phyloP scores from a whole-genome alignment of 352 stramenopile genomes.

The Achlya hypogyna region DNA sequence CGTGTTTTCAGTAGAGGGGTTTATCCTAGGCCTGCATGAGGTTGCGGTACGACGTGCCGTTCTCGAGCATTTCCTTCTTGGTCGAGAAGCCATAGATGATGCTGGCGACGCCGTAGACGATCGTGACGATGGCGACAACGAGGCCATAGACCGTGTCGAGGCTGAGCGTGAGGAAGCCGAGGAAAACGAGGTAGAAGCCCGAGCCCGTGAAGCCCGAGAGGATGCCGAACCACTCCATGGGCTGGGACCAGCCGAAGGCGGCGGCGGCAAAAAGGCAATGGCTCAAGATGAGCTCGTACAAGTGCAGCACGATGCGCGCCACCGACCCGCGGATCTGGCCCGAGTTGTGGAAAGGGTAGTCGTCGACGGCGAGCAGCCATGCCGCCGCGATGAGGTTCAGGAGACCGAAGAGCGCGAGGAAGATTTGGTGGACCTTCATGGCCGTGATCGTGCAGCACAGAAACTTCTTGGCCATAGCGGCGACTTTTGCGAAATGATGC shows the following conservation, averaged over 20 bases:
- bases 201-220: constrained; percentile 4
- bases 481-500: neutral
- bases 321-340: neutral
- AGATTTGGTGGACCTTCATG: constrained; percentile 16
- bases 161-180: constrained; percentile 16
- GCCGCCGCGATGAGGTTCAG: constrained; percentile 7
- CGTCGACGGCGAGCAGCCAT: constrained; percentile 10
- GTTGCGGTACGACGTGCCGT: constrained; percentile 17
- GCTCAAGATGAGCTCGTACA: constrained; percentile 12
- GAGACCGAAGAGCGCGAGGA: constrained; percentile 9
- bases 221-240: constrained; percentile 19
- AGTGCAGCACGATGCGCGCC: constrained; percentile 2
- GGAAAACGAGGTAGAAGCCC: constrained; percentile 18
- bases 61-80: constrained; percentile 17
- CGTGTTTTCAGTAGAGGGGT: neutral
- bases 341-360: neutral
- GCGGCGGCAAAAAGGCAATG: neutral
- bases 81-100: constrained; percentile 14
- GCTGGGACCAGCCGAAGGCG: neutral
- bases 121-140: constrained; percentile 9
- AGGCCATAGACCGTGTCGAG: constrained; percentile 9
- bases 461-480: constrained; percentile 6
- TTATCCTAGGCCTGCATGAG: neutral
- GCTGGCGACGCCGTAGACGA: constrained; percentile 7
- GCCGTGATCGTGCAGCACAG: neutral